A percentile compares a stretch with the other conserved stretches of the same genome.
Evolutionary conservation across 169 alveolate genomes (phyloP).

Genomic region (Neospora caninum): DNA sequence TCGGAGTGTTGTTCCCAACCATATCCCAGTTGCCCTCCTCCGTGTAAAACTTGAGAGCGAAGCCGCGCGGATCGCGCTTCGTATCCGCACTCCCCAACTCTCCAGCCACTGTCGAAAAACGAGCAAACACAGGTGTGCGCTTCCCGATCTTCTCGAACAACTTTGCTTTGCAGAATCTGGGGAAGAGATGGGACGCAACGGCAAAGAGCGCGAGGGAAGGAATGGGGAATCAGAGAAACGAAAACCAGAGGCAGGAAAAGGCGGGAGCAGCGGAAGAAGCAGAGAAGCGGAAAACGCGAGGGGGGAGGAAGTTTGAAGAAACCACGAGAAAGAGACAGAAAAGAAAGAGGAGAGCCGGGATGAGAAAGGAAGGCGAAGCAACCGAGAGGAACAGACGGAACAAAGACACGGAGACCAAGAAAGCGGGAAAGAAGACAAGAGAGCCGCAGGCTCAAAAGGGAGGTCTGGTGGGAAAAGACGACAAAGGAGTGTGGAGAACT

Average conservation of each 20-base stretch:
- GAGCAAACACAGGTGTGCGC: constrained; percentile 81
- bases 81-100: constrained; percentile 86
- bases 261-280: too few relatives aligned
- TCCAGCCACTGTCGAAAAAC: constrained; percentile 86
- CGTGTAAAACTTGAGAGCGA: constrained; percentile 86
- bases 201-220: neutral
- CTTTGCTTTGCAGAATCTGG: constrained; percentile 80
- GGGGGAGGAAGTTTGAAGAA: too few relatives aligned
- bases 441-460: too few relatives aligned
- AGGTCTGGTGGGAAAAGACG: too few relatives aligned
- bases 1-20: constrained; percentile 86
- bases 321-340: too few relatives aligned
- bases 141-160: constrained; percentile 79
- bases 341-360: too few relatives aligned
- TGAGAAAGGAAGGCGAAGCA: too few relatives aligned
- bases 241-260: neutral
- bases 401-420: neutral
- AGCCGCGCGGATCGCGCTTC: constrained; percentile 85
- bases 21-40: constrained; percentile 88
- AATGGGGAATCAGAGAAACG: neutral
- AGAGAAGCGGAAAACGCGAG: too few relatives aligned
- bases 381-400: too few relatives aligned
- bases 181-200: neutral
- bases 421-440: neutral
- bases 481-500: too few relatives aligned